Base-by-base conservation (phyloP, 2,329 filamentous ascomycete species). In the Fusarium annulatum region DNA sequence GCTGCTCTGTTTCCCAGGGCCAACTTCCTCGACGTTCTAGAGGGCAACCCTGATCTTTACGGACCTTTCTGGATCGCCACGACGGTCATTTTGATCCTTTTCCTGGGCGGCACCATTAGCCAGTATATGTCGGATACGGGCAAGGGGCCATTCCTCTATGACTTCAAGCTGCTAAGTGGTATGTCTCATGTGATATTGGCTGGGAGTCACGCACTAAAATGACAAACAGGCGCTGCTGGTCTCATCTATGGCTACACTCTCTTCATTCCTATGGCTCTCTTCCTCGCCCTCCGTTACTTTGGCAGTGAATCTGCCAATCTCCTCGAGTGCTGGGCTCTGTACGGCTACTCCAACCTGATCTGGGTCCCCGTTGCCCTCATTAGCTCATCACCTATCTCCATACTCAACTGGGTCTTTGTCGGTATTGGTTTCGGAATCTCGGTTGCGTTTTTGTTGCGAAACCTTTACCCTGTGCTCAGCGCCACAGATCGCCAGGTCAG, bases 31-130 rank as follows among this genome's bases (percentile, higher is more conserved):
- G 96, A 99, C 80, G 94, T 98, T 41, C 89, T 99, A 34, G 96
- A 99, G 81, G 96, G 96, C 26, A 98, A 98, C 82, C 94, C 96
- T 2, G 96, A 99, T 80, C 86, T 99, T 39, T 99, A 99, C 86
- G 96, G 96, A 2, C 96, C 96, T 2, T 95, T 98, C 81, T 99
- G 96, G 96, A 98, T 99, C 84, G 96, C 96, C 15, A 98, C 96
- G 1, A 98, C 96, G 1, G 96, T 99, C 15, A 92, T 99, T 18
- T 89, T 99, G 72, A 98, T 99, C 68, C 85, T 99, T 38, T 99
- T 99, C 84, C 82, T 99, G 49, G 96, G 96, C 2, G 96, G 96
- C 18, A 98, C 96, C 1, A 97, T 99, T 74, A 97, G 92, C 80
- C 93, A 96, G 83, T 98, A 97, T 82, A 85, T 98, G 56, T 90